Base-by-base conservation (phyloP, 495 filamentous ascomycete species). In the Hyaloscypha bicolor region DNA sequence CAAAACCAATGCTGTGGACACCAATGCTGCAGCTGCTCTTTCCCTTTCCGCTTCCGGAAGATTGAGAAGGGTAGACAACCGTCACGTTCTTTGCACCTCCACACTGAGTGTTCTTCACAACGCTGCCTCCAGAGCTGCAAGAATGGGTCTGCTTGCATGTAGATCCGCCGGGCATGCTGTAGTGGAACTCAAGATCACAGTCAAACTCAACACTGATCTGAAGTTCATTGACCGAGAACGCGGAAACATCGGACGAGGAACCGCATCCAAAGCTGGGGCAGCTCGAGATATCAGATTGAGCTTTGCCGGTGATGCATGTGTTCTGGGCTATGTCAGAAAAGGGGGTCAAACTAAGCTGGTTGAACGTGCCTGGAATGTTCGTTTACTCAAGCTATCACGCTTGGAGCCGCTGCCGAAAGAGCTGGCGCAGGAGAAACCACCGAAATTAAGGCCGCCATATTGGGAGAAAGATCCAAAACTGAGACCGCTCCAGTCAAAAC, bases 81-180 rank as follows among this genome's bases (percentile, higher is more conserved):
- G 85, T 86, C 39, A 97, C 92, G 29, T 84, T 85, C 73, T 83
- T 90, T 65, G 94, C 94, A 79, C 94, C 93, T 84, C 93, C 94
- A 76, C 94, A 97, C 81, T 97, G 93, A 66, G 82, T 86, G 82
- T 97, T 97, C 77, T 83, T 76, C 69, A 97, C 82, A 61, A 80
- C 83, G 60, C 87, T 86, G 72, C 91, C 91, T 30, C 80, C 80
- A 57, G 85, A 78, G 60, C 80, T 82, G 84, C 91, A 95, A 33
- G 78, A 71, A 63, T 84, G 80, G 48, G 83, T 87, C 76, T 93
- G 88, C 77, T 88, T 91, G 86, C 94, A 97, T 64, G 79, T 85
- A 51, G 86, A 87, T 64, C 88, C 89, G 75, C 93, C 90, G 3
- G 88, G 85, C 91, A 96, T 94, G 72, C 80, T 81, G 78, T 93